These are phyloP conservation scores for Neurospora sp. DNA, from an alignment of 495 filamentous ascomycete species.

Conservation along the genomic window DNA sequence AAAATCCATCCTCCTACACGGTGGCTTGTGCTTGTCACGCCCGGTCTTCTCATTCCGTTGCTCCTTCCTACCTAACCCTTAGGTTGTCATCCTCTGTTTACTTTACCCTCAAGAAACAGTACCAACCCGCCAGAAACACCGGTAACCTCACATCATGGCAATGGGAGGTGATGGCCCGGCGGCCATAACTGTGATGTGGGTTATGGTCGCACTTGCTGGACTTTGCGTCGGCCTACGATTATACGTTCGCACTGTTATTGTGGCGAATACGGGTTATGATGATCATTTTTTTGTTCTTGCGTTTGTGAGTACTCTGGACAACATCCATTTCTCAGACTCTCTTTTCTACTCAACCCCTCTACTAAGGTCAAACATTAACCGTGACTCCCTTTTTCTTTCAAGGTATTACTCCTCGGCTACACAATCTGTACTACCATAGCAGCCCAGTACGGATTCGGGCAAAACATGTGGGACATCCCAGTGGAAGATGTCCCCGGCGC, in stretches of 20 bases:
- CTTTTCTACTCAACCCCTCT: neutral
- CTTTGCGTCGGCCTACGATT: neutral
- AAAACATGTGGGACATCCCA: constrained; percentile 11
- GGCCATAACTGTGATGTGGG: neutral
- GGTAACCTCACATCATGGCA: neutral
- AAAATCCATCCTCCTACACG: neutral
- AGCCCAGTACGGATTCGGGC: constrained; percentile 23
- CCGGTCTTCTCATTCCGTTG: neutral
- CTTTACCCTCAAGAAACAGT: neutral
- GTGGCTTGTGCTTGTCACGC: neutral
- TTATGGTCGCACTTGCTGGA: neutral
- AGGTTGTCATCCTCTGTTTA: neutral
- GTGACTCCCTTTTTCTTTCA: neutral
- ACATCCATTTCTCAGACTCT: neutral
- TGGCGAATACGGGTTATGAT: neutral
- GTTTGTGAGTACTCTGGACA: neutral
- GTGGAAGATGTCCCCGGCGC: constrained; percentile 18
- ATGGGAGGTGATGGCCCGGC: neutral
- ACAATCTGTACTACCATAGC: constrained; percentile 2
- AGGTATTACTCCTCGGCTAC: constrained; percentile 7
- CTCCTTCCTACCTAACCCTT: neutral
- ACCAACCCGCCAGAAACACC: neutral
- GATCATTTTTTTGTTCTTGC: neutral
- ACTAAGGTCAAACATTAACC: neutral
- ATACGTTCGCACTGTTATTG: neutral